These are phyloP conservation scores for Durotheca rogersii DNA, from an alignment of 495 filamentous ascomycete species.

Conservation along the genomic window DNA sequence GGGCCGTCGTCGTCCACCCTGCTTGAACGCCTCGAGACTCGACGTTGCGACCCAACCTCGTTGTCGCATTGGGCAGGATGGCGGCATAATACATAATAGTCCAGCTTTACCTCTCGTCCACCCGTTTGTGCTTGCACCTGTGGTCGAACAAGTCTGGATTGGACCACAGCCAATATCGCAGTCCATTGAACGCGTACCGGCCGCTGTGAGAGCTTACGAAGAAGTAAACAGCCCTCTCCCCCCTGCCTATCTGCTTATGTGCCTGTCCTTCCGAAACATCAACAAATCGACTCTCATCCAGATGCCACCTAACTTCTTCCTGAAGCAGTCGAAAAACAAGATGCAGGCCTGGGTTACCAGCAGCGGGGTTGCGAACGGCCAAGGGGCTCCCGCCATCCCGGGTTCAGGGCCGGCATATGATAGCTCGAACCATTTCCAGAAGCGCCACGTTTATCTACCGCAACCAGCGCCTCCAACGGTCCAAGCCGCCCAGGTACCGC, in stretches of 20 bases:
- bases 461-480: slow-evolving; percentile 22
- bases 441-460: slow-evolving; percentile 34
- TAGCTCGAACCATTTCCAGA: slow-evolving; percentile 17
- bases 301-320: slow-evolving; percentile 37
- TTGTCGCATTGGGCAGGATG: slow-evolving; percentile 34
- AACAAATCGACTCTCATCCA: slow-evolving; percentile 26
- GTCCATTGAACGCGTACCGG: slow-evolving; percentile 28
- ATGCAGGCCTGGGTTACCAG: slow-evolving; percentile 39
- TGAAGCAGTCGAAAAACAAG: slow-evolving; percentile 35
- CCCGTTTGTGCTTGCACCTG: slow-evolving; percentile 22
- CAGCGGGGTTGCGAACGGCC: slow-evolving; percentile 23
- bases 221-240: slow-evolving; percentile 24
- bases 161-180: slow-evolving; percentile 21
- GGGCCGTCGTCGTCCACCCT: slow-evolving; percentile 16
- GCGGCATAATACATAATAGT: slow-evolving; percentile 34
- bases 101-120: slow-evolving; percentile 25
- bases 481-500: slow-evolving; percentile 14
- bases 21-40: slow-evolving; percentile 4
- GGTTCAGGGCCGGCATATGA: slow-evolving; percentile 31
- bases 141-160: slow-evolving; percentile 30
- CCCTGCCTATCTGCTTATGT: slow-evolving; percentile 17
- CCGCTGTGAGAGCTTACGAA: slow-evolving; percentile 22
- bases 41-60: slow-evolving; percentile 35
- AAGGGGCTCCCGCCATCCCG: slow-evolving; percentile 25
- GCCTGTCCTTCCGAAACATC: slow-evolving; percentile 19